Percentiles rank a stretch among this genome's conserved stretches.
phyloP scores from a whole-genome alignment of 2,329 filamentous ascomycete species.

The Penicillium polonicum region DNA sequence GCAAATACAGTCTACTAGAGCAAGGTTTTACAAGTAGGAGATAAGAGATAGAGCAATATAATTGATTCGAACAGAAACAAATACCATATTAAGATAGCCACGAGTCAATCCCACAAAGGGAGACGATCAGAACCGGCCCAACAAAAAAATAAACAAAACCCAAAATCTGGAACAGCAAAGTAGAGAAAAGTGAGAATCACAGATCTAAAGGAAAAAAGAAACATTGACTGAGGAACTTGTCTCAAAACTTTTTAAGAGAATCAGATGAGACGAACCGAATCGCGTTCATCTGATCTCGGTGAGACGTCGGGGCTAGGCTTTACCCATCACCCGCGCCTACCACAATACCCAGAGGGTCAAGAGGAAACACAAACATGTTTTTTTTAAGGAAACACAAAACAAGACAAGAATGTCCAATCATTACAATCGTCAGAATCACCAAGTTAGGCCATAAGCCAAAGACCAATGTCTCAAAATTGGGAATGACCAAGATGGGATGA shows the following conservation, averaged over 20 bases:
- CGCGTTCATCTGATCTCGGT: conserved; percentile 24
- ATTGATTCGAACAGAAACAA: conserved; percentile 11
- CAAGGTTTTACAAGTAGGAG: background rate
- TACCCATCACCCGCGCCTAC: conserved; percentile 37
- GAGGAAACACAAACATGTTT: conserved; percentile 2
- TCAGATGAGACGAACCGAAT: conserved; percentile 21
- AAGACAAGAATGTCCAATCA: background rate
- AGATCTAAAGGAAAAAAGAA: conserved; percentile 7
- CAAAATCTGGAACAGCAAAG: background rate
- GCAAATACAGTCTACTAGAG: background rate
- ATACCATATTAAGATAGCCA: conserved; percentile 37
- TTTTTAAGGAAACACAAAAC: background rate
- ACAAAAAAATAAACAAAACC: conserved; percentile 15
- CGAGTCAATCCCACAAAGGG: conserved; percentile 50
- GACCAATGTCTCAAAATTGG: background rate
- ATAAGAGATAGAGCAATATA: background rate
- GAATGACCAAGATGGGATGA: background rate
- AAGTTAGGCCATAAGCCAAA: background rate
- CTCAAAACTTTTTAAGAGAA: conserved; percentile 34
- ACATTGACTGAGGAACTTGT: conserved; percentile 16
- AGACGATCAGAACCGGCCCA: conserved; percentile 53
- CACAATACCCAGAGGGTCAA: conserved; percentile 27
- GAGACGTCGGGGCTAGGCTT: conserved; percentile 32
- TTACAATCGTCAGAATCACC: background rate
- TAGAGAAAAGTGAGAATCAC: conserved; percentile 1